Evolutionary conservation across 208 protist genomes (phyloP).

Genomic region (Trypanosoma lewisi): DNA sequence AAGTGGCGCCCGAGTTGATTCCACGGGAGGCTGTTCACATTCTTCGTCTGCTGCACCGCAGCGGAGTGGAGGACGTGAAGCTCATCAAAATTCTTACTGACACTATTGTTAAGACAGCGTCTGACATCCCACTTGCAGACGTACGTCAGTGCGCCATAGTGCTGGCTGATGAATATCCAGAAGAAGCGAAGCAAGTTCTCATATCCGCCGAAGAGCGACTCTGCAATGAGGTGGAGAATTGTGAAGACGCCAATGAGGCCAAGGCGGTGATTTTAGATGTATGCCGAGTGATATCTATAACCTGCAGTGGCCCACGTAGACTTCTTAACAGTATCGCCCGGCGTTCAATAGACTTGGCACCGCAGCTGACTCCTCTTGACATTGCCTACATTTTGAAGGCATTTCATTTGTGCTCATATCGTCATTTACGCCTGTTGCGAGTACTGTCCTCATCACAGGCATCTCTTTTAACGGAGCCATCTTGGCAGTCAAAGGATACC

Average conservation of each 20-base stretch:
- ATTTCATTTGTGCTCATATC: constrained; percentile 48
- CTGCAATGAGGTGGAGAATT: constrained; percentile 29
- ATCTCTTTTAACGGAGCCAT: background rate
- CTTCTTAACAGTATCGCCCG: constrained; percentile 56
- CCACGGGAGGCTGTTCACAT: constrained; percentile 42
- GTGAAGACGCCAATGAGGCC: constrained; percentile 17
- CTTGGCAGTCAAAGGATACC: constrained; percentile 10
- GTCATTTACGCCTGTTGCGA: constrained; percentile 48
- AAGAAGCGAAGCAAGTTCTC: constrained; percentile 31
- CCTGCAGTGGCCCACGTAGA: constrained; percentile 42
- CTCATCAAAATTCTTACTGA: constrained; percentile 27
- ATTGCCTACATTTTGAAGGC: constrained; percentile 37
- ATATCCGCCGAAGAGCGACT: constrained; percentile 32
- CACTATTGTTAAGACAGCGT: constrained; percentile 32
- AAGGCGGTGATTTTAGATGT: constrained; percentile 27
- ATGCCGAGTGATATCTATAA: constrained; percentile 5
- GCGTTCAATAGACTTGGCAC: constrained; percentile 26
- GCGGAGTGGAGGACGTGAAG: constrained; percentile 29
- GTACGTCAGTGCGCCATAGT: constrained; percentile 22
- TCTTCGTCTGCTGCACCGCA: constrained; percentile 32
- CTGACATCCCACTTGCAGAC: constrained; percentile 29
- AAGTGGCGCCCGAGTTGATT: constrained; percentile 53
- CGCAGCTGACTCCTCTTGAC: constrained; percentile 37
- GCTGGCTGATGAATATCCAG: constrained; percentile 22
- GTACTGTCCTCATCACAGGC: constrained; percentile 37